These are phyloP conservation scores for Aspergillus incahuasiensis DNA, from an alignment of 495 filamentous ascomycete species.

Conservation along the genomic window DNA sequence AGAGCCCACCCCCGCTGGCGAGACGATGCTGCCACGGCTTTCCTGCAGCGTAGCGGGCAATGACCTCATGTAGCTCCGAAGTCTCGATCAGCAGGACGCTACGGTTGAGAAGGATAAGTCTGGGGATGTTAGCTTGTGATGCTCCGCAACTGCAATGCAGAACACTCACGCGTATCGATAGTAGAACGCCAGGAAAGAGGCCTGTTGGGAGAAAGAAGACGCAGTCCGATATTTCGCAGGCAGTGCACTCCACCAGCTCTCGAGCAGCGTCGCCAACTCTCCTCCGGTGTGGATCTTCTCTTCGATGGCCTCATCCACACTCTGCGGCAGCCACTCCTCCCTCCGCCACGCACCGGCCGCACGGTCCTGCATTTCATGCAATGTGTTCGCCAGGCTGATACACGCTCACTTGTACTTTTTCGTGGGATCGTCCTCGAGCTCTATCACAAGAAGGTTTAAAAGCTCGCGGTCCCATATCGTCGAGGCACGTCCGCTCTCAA, in stretches of 20 bases:
- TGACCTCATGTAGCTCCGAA: background rate
- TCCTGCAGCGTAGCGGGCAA: background rate
- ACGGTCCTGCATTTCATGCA: slow-evolving; percentile 1
- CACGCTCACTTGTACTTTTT: background rate
- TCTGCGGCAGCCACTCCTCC: slow-evolving; percentile 8
- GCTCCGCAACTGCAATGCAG: too few relatives aligned
- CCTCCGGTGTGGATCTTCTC: slow-evolving; percentile 4
- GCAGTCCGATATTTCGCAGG: background rate
- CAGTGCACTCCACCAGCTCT: background rate
- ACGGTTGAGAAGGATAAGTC: background rate
- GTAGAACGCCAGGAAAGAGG: slow-evolving; percentile 1
- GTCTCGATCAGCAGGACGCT: slow-evolving; percentile 1
- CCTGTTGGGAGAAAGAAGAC: background rate
- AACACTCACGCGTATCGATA: slow-evolving; percentile 1
- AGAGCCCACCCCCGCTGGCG: background rate
- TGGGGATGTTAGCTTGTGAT: too few relatives aligned
- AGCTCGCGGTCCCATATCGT: slow-evolving; percentile 5
- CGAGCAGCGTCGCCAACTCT: background rate
- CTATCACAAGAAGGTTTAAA: background rate
- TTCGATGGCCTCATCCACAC: slow-evolving; percentile 5
- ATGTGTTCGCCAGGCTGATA: slow-evolving; percentile 2
- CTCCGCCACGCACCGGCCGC: slow-evolving; percentile 1
- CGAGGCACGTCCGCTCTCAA: slow-evolving; percentile 7
- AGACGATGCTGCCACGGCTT: slow-evolving; percentile 4
- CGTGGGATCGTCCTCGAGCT: too few relatives aligned